phyloP scores from a whole-genome alignment of 176 grass and related monocot species.

The Tillandsia leiboldiana region DNA sequence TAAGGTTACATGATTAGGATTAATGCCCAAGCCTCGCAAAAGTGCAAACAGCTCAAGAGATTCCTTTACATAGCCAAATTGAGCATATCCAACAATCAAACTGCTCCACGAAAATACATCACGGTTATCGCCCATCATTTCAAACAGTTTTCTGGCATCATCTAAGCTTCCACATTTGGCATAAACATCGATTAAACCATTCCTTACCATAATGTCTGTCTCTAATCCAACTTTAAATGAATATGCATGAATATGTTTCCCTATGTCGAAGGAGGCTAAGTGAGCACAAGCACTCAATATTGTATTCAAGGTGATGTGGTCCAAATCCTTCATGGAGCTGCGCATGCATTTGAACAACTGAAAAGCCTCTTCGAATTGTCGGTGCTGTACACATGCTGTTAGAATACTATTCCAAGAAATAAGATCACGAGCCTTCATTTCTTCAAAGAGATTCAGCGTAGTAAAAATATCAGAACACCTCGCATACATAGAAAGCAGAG shows the following conservation, averaged over 20 bases:
- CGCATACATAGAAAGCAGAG: slow-evolving; percentile 11
- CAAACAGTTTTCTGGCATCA: slow-evolving; percentile 19
- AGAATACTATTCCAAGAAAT: slow-evolving; percentile 26
- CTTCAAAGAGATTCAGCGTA: slow-evolving; percentile 9
- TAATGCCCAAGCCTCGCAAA: slow-evolving; percentile 7
- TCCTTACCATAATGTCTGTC: slow-evolving; percentile 12
- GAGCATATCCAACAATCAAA: slow-evolving; percentile 27
- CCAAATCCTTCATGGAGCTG: neutral
- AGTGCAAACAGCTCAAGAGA: slow-evolving; percentile 16
- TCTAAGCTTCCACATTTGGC: slow-evolving; percentile 23
- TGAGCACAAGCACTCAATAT: slow-evolving; percentile 23
- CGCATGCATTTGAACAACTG: neutral
- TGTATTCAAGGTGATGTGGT: slow-evolving; percentile 17
- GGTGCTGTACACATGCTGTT: slow-evolving; percentile 17
- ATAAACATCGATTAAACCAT: slow-evolving; percentile 17
- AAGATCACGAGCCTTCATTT: slow-evolving; percentile 13
- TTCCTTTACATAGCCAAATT: slow-evolving; percentile 17
- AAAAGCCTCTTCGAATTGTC: slow-evolving; percentile 5
- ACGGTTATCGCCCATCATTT: neutral
- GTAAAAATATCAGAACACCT: slow-evolving; percentile 10
- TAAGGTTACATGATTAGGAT: slow-evolving; percentile 19
- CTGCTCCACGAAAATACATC: slow-evolving; percentile 25
- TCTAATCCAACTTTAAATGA: slow-evolving; percentile 20
- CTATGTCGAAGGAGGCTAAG: slow-evolving; percentile 15
- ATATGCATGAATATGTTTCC: slow-evolving; percentile 24